A percentile compares a stretch with the other conserved stretches of the same genome.
phyloP scores from a whole-genome alignment of 495 filamentous ascomycete genomes.

The Daldinia bambusicola region DNA sequence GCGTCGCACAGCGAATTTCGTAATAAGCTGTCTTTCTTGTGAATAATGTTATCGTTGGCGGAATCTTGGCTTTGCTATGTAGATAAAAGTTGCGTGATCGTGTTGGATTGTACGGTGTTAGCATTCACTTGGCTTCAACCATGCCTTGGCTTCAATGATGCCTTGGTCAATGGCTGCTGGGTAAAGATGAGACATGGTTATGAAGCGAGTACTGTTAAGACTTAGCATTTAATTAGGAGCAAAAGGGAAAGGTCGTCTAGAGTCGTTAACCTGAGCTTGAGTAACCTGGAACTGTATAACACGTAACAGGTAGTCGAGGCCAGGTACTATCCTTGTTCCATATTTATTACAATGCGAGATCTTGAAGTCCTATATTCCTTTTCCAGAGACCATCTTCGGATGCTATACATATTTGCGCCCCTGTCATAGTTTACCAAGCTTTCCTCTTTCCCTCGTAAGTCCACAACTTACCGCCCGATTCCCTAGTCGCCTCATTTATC shows the following conservation, averaged over 20 bases:
- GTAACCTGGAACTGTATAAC: too few relatives aligned
- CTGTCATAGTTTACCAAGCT: conserved; percentile 2
- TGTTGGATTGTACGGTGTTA: not conserved
- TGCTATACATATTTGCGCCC: not conserved
- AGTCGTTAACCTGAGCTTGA: too few relatives aligned
- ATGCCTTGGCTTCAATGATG: too few relatives aligned
- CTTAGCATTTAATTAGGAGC: not conserved
- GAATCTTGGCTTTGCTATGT: conserved; percentile 4
- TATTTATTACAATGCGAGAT: too few relatives aligned
- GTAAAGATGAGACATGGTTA: not conserved
- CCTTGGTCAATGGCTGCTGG: not conserved
- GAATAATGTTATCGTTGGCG: not conserved
- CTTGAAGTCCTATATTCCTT: not conserved
- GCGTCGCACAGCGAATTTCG: conserved; percentile 1
- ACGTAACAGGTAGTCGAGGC: not conserved
- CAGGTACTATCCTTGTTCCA: too few relatives aligned
- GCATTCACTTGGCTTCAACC: not conserved
- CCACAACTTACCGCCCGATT: conserved; percentile 4
- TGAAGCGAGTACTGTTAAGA: not conserved
- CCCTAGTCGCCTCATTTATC: conserved; percentile 1
- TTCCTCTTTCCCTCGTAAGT: not conserved
- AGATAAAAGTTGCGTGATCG: not conserved
- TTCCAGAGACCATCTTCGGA: not conserved
- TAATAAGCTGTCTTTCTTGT: conserved; percentile 3
- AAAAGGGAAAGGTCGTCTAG: too few relatives aligned